Conservation (phyloP, 352 stramenopile species). For the Phytophthora aleatoria region DNA sequence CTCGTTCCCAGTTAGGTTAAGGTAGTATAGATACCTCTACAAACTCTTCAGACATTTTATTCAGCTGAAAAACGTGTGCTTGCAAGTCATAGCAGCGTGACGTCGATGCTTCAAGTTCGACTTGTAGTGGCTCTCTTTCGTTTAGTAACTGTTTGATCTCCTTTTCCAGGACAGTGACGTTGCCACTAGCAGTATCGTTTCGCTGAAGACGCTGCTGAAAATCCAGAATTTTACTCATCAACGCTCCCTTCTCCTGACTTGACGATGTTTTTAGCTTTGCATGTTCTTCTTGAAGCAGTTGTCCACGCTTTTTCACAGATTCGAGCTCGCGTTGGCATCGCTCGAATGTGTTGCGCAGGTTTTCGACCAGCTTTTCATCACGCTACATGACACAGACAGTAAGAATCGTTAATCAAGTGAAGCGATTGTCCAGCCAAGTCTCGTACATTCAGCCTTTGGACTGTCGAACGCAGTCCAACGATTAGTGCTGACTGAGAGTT, state of each 20-base stretch:
- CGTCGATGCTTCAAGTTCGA: constrained; percentile 12
- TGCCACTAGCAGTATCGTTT: constrained; percentile 28
- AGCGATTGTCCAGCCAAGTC: not conserved
- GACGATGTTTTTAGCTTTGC: constrained; percentile 45
- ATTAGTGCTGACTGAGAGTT: constrained; percentile 62
- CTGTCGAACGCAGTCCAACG: constrained; percentile 56
- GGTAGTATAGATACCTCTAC: constrained; percentile 15
- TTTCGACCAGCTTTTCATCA: constrained; percentile 50
- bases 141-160: constrained; percentile 36
- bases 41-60: constrained; percentile 28
- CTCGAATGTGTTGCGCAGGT: constrained; percentile 53
- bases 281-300: constrained; percentile 54
- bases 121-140: constrained; percentile 37
- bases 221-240: constrained; percentile 63
- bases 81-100: constrained; percentile 21
- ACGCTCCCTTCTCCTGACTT: constrained; percentile 53
- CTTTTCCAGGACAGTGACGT: constrained; percentile 40
- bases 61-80: constrained; percentile 15
- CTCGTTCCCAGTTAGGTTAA: no score
- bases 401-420: not conserved
- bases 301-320: constrained; percentile 51
- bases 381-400: constrained; percentile 31
- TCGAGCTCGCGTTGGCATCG: constrained; percentile 60
- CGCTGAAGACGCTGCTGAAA: constrained; percentile 59
- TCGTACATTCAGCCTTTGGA: constrained; percentile 57